Evolutionary conservation across 768 basidiomycete species (phyloP).

Genomic region (Agaricus bisporus): DNA sequence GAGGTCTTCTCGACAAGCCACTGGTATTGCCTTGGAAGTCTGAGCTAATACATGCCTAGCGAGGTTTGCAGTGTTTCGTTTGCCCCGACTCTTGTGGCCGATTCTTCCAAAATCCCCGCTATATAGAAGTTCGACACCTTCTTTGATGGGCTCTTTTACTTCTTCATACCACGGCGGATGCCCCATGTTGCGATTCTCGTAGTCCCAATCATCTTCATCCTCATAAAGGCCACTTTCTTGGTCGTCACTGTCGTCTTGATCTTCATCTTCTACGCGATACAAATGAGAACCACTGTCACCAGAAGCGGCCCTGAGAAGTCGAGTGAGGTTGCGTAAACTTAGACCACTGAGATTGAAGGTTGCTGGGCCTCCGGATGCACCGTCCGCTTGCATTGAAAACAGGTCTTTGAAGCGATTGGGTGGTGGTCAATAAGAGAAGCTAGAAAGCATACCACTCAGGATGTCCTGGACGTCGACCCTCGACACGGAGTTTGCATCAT

Average conservation of each 20-base stretch:
- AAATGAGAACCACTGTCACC: conserved; percentile 17
- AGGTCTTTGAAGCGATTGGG: conserved; percentile 18
- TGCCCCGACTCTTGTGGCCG: conserved; percentile 37
- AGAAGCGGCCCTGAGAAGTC: conserved; percentile 19
- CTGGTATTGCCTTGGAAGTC: conserved; percentile 25
- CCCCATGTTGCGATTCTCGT: not conserved
- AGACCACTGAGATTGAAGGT: conserved; percentile 22
- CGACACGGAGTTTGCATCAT: not conserved
- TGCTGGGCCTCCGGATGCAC: conserved; percentile 10
- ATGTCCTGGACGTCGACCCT: conserved; percentile 19
- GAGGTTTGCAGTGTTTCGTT: conserved; percentile 33
- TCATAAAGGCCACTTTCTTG: conserved; percentile 24
- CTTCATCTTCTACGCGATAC: conserved; percentile 27
- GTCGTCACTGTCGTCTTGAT: conserved; percentile 28
- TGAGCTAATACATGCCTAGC: conserved; percentile 42
- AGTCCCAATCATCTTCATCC: conserved; percentile 25
- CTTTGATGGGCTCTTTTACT: conserved; percentile 53
- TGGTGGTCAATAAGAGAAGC: not conserved
- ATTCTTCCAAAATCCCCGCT: conserved; percentile 79
- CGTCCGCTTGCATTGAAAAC: conserved; percentile 25
- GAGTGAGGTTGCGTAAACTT: conserved; percentile 25
- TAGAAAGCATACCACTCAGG: conserved; percentile 18
- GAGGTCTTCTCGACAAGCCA: conserved; percentile 4
- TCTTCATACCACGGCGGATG: conserved; percentile 22
- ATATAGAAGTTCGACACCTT: conserved; percentile 59